Evolutionary conservation across 768 basidiomycete genomes (phyloP).

Genomic region (Leccinum arenicola): DNA sequence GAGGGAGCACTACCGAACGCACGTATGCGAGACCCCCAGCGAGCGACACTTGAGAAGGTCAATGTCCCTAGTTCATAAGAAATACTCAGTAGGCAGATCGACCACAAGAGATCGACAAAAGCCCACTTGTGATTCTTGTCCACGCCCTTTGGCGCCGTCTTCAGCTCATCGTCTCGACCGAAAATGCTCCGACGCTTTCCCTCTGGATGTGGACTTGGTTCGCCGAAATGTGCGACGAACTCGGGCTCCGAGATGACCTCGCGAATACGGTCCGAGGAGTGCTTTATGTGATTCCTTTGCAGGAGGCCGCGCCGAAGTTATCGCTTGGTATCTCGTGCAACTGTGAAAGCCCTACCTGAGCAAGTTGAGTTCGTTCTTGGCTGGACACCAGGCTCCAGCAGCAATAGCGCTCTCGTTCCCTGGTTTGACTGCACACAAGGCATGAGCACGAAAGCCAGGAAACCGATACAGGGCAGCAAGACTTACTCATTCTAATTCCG

Average conservation of each 20-base stretch:
- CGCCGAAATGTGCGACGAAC: slow-evolving; percentile 79
- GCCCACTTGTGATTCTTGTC: slow-evolving; percentile 75
- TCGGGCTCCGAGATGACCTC: slow-evolving; percentile 59
- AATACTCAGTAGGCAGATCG: neutral
- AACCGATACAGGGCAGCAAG: neutral
- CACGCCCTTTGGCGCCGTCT: slow-evolving; percentile 88
- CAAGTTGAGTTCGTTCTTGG: slow-evolving; percentile 72
- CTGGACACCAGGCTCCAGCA: slow-evolving; percentile 78
- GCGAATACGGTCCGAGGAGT: slow-evolving; percentile 60
- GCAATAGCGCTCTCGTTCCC: slow-evolving; percentile 71
- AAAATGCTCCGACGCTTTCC: slow-evolving; percentile 76
- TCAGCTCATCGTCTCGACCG: slow-evolving; percentile 83
- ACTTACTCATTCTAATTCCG: slow-evolving; percentile 23
- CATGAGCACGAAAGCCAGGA: neutral
- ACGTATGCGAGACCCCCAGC: slow-evolving; percentile 67
- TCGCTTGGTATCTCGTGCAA: neutral
- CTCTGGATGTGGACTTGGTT: slow-evolving; percentile 56
- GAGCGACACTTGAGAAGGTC: slow-evolving; percentile 85
- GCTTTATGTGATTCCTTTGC: slow-evolving; percentile 59
- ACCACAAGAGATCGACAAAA: neutral
- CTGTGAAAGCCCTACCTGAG: slow-evolving; percentile 51
- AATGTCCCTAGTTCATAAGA: slow-evolving; percentile 60
- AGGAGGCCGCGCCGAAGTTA: neutral
- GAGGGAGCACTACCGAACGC: slow-evolving; percentile 13
- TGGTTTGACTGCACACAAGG: slow-evolving; percentile 50